Base-by-base conservation (phyloP, 768 basidiomycete species). In the Cubamyces lactineus region DNA sequence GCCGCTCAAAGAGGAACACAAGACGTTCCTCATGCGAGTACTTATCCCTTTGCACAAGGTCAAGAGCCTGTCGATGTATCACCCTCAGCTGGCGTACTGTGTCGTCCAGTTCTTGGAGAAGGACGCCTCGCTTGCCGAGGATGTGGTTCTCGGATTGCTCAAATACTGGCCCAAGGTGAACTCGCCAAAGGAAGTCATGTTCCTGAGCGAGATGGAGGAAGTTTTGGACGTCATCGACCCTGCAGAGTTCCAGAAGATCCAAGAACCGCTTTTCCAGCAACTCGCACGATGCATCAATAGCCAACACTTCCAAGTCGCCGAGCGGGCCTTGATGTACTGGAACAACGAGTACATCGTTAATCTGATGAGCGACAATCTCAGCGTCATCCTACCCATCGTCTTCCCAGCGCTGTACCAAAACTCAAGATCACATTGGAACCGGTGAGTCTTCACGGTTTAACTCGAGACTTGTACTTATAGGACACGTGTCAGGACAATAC, bases 331-430 rank as follows among this genome's bases (percentile, higher is more conserved):
- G 62, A 83, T 97, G 68, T 98, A 97, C 75, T 99, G 97, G 97
- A 98, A 98, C 79, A 98, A 98, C 78, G 97, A 98, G 78, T 99
- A 98, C 77, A 96, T 98, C 67, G 93, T 99, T 69, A 99, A 97
- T 75, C 85, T 99, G 54, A 98, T 99, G 94, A 93, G 94, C 74
- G 95, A 98, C 71, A 98, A 98, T 73, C 82, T 98, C 65, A 75
- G 85, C 23, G 76, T 88, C 64, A 86, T 99, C 61, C 82, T 99
- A 30, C 97, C 97, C 7, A 93, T 99, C 70, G 95, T 99, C 53
- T 99, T 98, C 80, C 94, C 96, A 28, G 91, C 96, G 7, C 76
- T 99, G 65, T 98, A 96, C 74, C 89, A 88, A 43, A 98, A 98
- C 75, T 98, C 96, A 48, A 94, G 92, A 75, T 87, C 92, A 21